Conservation (phyloP, 2,329 filamentous ascomycete species). For the Endocalyx cinctus region DNA sequence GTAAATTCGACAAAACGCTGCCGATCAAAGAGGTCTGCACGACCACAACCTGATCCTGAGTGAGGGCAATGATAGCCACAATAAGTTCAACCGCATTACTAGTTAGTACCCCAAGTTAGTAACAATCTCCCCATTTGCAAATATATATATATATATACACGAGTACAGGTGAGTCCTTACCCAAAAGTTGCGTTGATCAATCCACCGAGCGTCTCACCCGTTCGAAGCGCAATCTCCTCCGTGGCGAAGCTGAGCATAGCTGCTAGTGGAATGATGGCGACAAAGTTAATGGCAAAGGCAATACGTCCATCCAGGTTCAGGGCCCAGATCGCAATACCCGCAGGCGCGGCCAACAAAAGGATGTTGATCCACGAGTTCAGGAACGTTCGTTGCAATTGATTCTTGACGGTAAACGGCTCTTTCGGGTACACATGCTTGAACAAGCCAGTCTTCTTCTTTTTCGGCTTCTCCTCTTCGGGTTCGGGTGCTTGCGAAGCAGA, state of each 20-base stretch:
- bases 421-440: conserved; percentile 46
- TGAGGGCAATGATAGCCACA: conserved; percentile 78
- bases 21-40: conserved; percentile 92
- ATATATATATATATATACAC: no score
- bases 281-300: conserved; percentile 86
- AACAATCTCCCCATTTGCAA: not conserved
- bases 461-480: conserved; percentile 28
- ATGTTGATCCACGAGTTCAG: conserved; percentile 86
- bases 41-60: conserved; percentile 70
- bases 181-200: conserved; percentile 89
- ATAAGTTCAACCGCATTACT: conserved; percentile 86
- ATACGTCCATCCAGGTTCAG: conserved; percentile 36
- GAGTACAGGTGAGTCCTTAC: no score
- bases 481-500: conserved; percentile 3
- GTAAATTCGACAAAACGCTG: conserved; percentile 84
- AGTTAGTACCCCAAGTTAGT: conserved; percentile 9
- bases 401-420: conserved; percentile 52
- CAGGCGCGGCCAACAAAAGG: conserved; percentile 71
- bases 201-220: conserved; percentile 82
- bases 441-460: conserved; percentile 36
- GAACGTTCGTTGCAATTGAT: conserved; percentile 69
- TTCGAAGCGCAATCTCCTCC: conserved; percentile 78
- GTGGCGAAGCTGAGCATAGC: conserved; percentile 84
- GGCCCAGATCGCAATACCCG: conserved; percentile 73
- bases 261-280: conserved; percentile 87